A percentile compares a stretch with the other conserved stretches of the same genome.
Evolutionary conservation across 2,329 filamentous ascomycete species (phyloP).

Genomic region (Hymenoscyphus occultus): DNA sequence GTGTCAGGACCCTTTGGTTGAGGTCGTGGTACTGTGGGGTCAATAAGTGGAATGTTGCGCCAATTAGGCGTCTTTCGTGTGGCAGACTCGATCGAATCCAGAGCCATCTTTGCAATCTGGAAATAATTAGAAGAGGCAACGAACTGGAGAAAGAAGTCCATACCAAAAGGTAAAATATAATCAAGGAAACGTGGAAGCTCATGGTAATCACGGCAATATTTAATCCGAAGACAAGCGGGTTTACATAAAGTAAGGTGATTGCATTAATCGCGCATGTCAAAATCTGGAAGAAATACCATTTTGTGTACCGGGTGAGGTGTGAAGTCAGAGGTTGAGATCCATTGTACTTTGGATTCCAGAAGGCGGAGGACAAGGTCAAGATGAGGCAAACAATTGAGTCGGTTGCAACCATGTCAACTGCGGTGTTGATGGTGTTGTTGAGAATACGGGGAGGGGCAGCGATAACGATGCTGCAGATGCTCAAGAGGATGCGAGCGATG

Average conservation of each 20-base stretch:
- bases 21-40: background rate
- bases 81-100: background rate
- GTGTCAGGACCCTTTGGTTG: background rate
- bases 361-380: constrained; percentile 51
- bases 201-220: constrained; percentile 10
- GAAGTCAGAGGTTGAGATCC: constrained; percentile 40
- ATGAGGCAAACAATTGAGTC: constrained; percentile 44
- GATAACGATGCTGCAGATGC: background rate
- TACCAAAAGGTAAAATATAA: constrained; percentile 52
- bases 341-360: constrained; percentile 68
- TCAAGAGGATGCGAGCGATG: constrained; percentile 29
- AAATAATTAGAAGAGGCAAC: constrained; percentile 14
- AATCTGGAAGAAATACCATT: background rate
- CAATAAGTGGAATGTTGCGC: background rate
- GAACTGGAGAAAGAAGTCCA: constrained; percentile 33
- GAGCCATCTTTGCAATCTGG: constrained; percentile 26
- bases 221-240: background rate
- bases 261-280: background rate
- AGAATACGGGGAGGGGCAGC: background rate
- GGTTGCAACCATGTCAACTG: background rate
- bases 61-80: background rate
- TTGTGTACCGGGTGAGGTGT: background rate
- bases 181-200: constrained; percentile 52
- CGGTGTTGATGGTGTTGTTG: background rate
- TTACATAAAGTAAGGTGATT: background rate